Evolutionary conservation across 306 rosid genomes (phyloP).

Genomic region (Cicer arietinum): DNA sequence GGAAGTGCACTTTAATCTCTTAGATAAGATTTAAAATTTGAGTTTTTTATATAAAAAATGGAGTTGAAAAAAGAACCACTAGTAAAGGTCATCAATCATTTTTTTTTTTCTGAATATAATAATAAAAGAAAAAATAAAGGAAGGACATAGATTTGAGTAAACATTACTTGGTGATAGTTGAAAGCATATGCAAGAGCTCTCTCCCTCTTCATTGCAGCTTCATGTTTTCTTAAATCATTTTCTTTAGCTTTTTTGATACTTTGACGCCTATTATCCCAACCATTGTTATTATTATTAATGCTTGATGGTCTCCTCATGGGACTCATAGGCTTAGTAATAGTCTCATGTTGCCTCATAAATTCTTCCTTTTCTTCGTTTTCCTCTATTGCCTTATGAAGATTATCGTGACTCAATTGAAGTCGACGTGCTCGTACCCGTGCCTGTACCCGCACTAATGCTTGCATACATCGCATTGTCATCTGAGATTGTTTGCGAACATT

Average conservation of each 20-base stretch:
- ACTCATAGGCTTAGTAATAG: constrained; percentile 49
- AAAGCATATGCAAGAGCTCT: constrained; percentile 92
- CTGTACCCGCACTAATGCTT: constrained; percentile 90
- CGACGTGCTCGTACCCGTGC: constrained; percentile 81
- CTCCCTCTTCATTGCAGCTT: constrained; percentile 69
- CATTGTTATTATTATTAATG: not conserved
- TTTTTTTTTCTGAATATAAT: too few relatives aligned
- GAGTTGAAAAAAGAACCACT: too few relatives aligned
- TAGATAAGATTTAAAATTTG: too few relatives aligned
- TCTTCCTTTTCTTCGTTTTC: not conserved
- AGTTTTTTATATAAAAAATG: too few relatives aligned
- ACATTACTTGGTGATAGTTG: constrained; percentile 52
- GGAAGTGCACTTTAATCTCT: too few relatives aligned
- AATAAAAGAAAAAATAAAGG: too few relatives aligned
- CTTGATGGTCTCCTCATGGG: constrained; percentile 48
- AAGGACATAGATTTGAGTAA: not conserved
- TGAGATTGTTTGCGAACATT: constrained; percentile 95
- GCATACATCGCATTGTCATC: constrained; percentile 98
- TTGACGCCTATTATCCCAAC: constrained; percentile 55
- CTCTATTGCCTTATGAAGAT: constrained; percentile 48
- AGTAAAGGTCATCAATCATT: too few relatives aligned
- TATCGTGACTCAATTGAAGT: constrained; percentile 59
- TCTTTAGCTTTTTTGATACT: constrained; percentile 58
- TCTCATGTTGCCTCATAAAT: constrained; percentile 34
- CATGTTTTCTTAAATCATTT: constrained; percentile 61